A percentile compares a stretch with the other conserved stretches of the same genome.
These are phyloP conservation scores for Annulohypoxylon moriforme DNA, from an alignment of 495 filamentous ascomycete species.

Conservation along the genomic window DNA sequence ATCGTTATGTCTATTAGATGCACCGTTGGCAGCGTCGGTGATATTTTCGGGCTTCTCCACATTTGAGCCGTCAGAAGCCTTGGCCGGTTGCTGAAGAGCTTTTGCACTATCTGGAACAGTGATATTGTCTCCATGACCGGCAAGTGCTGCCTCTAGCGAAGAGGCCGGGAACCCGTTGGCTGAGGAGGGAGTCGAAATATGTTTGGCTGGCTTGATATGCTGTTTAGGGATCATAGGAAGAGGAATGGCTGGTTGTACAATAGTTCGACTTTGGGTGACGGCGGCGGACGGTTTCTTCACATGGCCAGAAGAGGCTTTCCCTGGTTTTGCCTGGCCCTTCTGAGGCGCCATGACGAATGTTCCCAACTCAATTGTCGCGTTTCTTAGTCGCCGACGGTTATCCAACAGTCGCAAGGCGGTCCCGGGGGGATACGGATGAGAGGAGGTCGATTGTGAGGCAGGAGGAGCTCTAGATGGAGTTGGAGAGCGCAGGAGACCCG, in stretches of 20 bases:
- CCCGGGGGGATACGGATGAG: constrained; percentile 4
- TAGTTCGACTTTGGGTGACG: constrained; percentile 39
- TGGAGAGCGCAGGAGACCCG: constrained; percentile 27
- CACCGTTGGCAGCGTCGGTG: constrained; percentile 13
- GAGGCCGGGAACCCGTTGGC: constrained; percentile 48
- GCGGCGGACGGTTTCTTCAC: constrained; percentile 37
- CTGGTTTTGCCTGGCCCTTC: constrained; percentile 40
- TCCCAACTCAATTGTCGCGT: not conserved
- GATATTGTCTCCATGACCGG: constrained; percentile 19
- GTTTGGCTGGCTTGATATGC: constrained; percentile 30
- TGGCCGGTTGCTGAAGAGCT: constrained; percentile 33
- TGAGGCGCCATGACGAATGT: constrained; percentile 43
- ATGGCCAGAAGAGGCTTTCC: constrained; percentile 39
- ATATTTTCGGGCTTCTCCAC: constrained; percentile 40
- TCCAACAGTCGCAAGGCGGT: constrained; percentile 13
- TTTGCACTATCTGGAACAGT: constrained; percentile 15
- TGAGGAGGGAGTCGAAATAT: constrained; percentile 24
- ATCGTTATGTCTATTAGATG: not conserved
- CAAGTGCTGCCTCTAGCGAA: constrained; percentile 49
- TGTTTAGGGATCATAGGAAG: constrained; percentile 53
- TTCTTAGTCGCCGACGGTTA: constrained; percentile 2
- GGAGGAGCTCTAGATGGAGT: not conserved
- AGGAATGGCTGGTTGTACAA: constrained; percentile 54
- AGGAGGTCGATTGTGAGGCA: constrained; percentile 1
- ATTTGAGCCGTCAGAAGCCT: constrained; percentile 44